A percentile compares a stretch with the other conserved stretches of the same genome.
Evolutionary conservation across 805 yeast species (phyloP).

Genomic region (Metschnikowia bowlesiae): DNA sequence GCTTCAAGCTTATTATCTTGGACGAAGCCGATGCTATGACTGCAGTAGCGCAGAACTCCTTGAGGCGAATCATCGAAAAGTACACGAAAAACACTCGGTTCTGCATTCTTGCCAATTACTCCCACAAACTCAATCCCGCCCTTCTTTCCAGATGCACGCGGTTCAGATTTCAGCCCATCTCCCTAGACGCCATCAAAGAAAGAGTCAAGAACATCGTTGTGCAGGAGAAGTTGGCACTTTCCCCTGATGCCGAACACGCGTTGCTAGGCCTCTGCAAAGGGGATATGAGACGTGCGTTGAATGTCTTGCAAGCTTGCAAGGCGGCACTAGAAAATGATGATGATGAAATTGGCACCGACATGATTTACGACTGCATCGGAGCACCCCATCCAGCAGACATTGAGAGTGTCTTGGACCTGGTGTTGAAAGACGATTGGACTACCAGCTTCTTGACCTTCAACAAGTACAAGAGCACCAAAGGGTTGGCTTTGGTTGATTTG

Average conservation of each 20-base stretch:
- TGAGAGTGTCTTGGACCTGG: constrained; percentile 67
- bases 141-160: constrained; percentile 90
- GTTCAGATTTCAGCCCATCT: constrained; percentile 84
- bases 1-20: constrained; percentile 84
- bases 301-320: constrained; percentile 90
- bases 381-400: constrained; percentile 90
- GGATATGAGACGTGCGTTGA: constrained; percentile 93
- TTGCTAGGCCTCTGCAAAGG: constrained; percentile 77
- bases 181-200: constrained; percentile 59
- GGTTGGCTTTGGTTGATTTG: constrained; percentile 85
- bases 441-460: constrained; percentile 64
- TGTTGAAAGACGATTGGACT: constrained; percentile 85
- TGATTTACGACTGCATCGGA: constrained; percentile 92
- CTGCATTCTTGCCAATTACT: constrained; percentile 91
- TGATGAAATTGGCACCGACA: constrained; percentile 56
- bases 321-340: constrained; percentile 52
- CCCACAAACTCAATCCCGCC: constrained; percentile 95
- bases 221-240: constrained; percentile 58
- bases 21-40: constrained; percentile 98
- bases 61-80: constrained; percentile 81
- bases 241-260: constrained; percentile 57
- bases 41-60: constrained; percentile 77
- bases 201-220: constrained; percentile 67
- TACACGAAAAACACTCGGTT: constrained; percentile 93
- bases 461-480: constrained; percentile 65